phyloP scores from a whole-genome alignment of 208 protist species.

The Leishmania martiniquensis region DNA sequence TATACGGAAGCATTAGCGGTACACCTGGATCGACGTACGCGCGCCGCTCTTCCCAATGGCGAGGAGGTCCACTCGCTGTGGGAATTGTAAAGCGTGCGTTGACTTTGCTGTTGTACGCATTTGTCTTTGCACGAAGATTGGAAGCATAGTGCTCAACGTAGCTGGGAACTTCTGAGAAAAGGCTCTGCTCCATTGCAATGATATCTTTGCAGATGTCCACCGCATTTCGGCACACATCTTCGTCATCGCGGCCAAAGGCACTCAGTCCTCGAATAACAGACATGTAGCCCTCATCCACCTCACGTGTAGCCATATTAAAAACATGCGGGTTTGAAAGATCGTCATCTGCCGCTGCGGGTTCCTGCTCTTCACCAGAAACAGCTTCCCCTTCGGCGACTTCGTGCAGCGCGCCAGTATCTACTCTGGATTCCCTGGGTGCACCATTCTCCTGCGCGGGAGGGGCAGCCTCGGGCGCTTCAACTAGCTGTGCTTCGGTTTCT shows the following conservation, averaged over 20 bases:
- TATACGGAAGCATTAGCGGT: slow-evolving; percentile 64
- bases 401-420: neutral
- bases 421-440: neutral
- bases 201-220: slow-evolving; percentile 57
- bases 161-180: slow-evolving; percentile 73
- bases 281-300: slow-evolving; percentile 51
- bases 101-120: slow-evolving; percentile 20
- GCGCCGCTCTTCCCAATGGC: slow-evolving; percentile 38
- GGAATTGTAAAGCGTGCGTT: slow-evolving; percentile 16
- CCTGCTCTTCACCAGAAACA: neutral
- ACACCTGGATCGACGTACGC: slow-evolving; percentile 75
- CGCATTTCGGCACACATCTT: slow-evolving; percentile 32
- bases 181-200: slow-evolving; percentile 58
- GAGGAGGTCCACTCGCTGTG: slow-evolving; percentile 13
- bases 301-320: slow-evolving; percentile 39
- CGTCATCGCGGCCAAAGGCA: slow-evolving; percentile 41
- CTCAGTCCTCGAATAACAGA: slow-evolving; percentile 54
- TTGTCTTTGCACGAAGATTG: slow-evolving; percentile 7
- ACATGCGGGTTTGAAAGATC: slow-evolving; percentile 25
- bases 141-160: slow-evolving; percentile 35
- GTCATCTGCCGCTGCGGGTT: neutral
- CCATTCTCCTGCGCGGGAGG: slow-evolving; percentile 6
- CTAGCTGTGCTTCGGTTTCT: slow-evolving; percentile 8
- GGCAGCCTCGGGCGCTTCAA: slow-evolving; percentile 4
- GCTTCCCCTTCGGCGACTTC: slow-evolving; percentile 8